Base-by-base conservation (phyloP, 2,329 filamentous ascomycete species). In the Ophiocordyceps sinensis region DNA sequence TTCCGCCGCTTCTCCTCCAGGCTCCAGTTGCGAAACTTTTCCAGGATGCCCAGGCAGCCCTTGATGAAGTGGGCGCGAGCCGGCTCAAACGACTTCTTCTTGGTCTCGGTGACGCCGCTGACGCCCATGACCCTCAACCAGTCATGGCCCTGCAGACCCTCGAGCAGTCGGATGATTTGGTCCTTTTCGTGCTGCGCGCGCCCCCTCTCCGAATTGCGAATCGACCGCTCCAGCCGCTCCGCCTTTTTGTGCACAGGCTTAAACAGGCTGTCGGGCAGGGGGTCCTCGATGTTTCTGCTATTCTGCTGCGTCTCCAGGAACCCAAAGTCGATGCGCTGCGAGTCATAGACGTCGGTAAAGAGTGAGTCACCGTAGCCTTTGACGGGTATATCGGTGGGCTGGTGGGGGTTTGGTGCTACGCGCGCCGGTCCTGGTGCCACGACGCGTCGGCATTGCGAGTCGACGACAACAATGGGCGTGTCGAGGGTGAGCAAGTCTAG, bases 51-150 rank as follows among this genome's bases (percentile, higher is more conserved):
- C 47, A 85, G 73, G 43, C 93, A 88, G 45, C 93, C 86, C 43
- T 71, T 74, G 51, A 95, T 82, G 56, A 95, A 94, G 57, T 89
- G 79, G 45, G 80, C 73, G 26, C 91, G 76, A 45, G 91, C 91
- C 3, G 82, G 79, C 59, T 94, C 86, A 59, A 86, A 95, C 28
- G 81, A 75, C 58, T 83, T 91, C 62, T 85, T 89, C 53, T 85
- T 85, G 19, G 77, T 78, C 54, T 95, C 88, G 0, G 86, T 93
- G 31, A 93, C 66, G 17, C 75, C 85, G 47, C 79, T 89, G 29
- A 96, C 82, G 23, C 89, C 91, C 78, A 98, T 87, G 4, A 88
- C 75, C 45, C 84, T 80, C 43, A 95, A 68, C 91, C 91, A 98
- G 60, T 96, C 91, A 43, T 84, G 85, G 3, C 89, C 85, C 56